Base-by-base conservation (phyloP, 108 stramenopile species). In the Cyclotella atomus region DNA sequence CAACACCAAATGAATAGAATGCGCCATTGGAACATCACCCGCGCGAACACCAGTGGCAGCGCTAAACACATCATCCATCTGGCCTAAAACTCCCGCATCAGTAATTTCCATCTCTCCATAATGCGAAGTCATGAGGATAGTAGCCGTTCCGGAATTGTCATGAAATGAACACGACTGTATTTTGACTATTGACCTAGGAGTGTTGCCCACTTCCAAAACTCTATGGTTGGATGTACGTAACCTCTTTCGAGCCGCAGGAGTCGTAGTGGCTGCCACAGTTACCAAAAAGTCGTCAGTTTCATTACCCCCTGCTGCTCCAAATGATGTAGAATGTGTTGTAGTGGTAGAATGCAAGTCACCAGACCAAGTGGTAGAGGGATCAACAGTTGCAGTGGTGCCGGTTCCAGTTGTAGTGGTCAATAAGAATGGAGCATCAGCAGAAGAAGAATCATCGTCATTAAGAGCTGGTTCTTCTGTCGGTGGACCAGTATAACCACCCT, bases 1-100 rank as follows among this genome's bases (percentile, higher is more conserved):
- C 34, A 80, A 35, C 27, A 27, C 29, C 20, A 80, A 16, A 28
- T 73, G 72, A 47, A 77, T 69, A 2, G 68, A 69, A 65, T 77
- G 76, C 20, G 60, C 61, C 27, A 55, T 62, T 7, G 33, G 32
- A 5, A 43, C 21, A 29, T 17, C 17, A 43, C 65, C 65, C 12
- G 50, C 52, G 3, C 57, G 56, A 34, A 47, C 68, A 0, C 34
- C 30, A 20, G 28, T n/a, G 20, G 50, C 53, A 25, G 20, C 74
- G 28, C 32, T 19, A 59, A 77, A 54, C 3, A 68, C 30, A 30
- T 70, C 68, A 44, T 69, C 61, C 3, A 15, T 43, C 25, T 44
- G 50, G 14, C 21, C 33, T 0, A 72, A 43, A 8, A 53, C 55
- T n/a, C 66, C 66, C 12, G 65, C 25, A 66, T 75, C 73, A n/a